phyloP scores from a whole-genome alignment of 1,284 basidiomycete species.

The Farysia itapuensis region DNA sequence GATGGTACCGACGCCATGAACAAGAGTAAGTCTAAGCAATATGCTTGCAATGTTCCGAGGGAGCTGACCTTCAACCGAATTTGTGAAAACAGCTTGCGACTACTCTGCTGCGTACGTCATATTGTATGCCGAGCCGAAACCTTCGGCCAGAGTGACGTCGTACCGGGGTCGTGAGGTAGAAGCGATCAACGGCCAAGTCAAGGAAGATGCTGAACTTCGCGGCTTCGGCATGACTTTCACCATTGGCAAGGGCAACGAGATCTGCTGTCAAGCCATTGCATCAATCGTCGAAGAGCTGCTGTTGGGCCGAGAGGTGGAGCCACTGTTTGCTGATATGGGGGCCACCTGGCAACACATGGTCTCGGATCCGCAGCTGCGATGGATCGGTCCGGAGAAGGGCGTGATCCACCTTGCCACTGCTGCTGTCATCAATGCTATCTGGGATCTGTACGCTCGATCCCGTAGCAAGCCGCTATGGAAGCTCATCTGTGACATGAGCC shows the following conservation, averaged over 20 bases:
- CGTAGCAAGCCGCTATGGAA: slow-evolving; percentile 81
- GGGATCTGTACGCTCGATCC: slow-evolving; percentile 75
- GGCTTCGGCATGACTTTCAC: slow-evolving; percentile 63
- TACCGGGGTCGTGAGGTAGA: slow-evolving; percentile 32
- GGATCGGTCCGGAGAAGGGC: slow-evolving; percentile 76
- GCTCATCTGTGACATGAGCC: slow-evolving; percentile 77
- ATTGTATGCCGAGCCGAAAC: slow-evolving; percentile 68
- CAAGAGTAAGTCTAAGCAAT: slow-evolving; percentile 66
- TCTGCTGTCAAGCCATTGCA: slow-evolving; percentile 62
- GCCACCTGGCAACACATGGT: slow-evolving; percentile 40
- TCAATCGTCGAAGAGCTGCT: slow-evolving; percentile 68
- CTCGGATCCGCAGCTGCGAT: slow-evolving; percentile 42
- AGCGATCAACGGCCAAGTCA: slow-evolving; percentile 36
- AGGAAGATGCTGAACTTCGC: slow-evolving; percentile 62
- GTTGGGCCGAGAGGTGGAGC: slow-evolving; percentile 79
- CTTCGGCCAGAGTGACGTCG: slow-evolving; percentile 18
- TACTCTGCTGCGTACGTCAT: slow-evolving; percentile 90
- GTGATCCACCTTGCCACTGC: slow-evolving; percentile 79
- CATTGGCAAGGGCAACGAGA: slow-evolving; percentile 66
- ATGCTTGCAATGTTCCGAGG: too few species aligned
- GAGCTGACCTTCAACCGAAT: too few species aligned
- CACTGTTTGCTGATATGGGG: slow-evolving; percentile 79
- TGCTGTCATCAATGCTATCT: slow-evolving; percentile 70
- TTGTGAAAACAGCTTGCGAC: slow-evolving; percentile 71
- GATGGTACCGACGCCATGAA: slow-evolving; percentile 92